Evolutionary conservation across 2,329 filamentous ascomycete species (phyloP).

Genomic region (Venturia oleaginea): DNA sequence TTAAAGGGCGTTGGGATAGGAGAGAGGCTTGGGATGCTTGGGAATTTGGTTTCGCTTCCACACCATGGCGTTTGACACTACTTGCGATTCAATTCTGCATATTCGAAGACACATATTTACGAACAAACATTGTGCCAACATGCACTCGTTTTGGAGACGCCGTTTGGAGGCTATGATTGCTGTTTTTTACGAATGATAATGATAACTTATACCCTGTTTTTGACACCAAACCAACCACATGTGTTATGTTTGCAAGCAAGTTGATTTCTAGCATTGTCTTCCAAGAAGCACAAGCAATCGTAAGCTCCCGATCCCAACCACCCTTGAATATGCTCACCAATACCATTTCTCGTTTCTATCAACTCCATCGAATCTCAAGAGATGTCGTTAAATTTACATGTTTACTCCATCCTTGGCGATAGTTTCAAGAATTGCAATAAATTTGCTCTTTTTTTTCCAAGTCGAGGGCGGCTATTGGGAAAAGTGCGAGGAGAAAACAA

Average conservation of each 20-base stretch:
- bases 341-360: no score
- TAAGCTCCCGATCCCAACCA: no score
- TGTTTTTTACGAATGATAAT: slow-evolving; percentile 1
- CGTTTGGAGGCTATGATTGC: background rate
- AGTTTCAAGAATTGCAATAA: background rate
- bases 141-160: background rate
- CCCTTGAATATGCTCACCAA: no score
- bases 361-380: background rate
- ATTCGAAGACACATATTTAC: background rate
- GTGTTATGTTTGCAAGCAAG: no score
- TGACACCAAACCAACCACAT: no score
- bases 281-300: no score
- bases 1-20: background rate
- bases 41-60: background rate
- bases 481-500: no score
- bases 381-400: background rate
- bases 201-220: background rate
- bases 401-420: background rate
- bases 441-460: background rate
- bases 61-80: background rate
- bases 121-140: background rate
- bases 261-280: background rate
- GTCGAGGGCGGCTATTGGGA: background rate
- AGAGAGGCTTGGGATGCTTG: background rate
- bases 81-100: background rate